phyloP scores from a whole-genome alignment of 2,329 filamentous ascomycete species.

The Colletotrichum sp. region DNA sequence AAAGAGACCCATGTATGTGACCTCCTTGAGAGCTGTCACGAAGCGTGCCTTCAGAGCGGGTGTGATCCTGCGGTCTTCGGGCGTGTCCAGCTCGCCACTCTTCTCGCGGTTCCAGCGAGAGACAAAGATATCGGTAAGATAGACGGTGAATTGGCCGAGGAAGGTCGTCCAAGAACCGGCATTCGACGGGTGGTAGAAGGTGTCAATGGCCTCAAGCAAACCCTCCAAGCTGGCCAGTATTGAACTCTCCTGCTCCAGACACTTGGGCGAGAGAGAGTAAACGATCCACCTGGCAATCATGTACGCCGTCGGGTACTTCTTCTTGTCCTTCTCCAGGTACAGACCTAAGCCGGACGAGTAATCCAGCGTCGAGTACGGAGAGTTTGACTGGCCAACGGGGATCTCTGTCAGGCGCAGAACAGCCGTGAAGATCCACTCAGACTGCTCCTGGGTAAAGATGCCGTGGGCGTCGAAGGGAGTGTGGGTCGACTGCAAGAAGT shows the following conservation, averaged over 20 bases:
- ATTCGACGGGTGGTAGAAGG: constrained; percentile 98
- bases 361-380: constrained; percentile 88
- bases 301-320: constrained; percentile 91
- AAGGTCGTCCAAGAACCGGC: constrained; percentile 91
- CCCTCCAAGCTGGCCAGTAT: constrained; percentile 87
- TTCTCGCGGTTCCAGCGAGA: constrained; percentile 97
- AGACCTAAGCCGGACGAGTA: constrained; percentile 81
- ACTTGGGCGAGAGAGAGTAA: constrained; percentile 88
- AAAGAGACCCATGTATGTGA: constrained; percentile 98
- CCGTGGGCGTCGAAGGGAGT: constrained; percentile 85
- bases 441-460: constrained; percentile 91
- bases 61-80: constrained; percentile 78
- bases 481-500: constrained; percentile 77
- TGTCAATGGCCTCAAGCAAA: constrained; percentile 92
- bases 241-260: constrained; percentile 77
- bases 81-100: constrained; percentile 88
- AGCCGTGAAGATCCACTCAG: constrained; percentile 90
- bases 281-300: constrained; percentile 93
- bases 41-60: constrained; percentile 86
- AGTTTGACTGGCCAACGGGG: constrained; percentile 93
- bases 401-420: constrained; percentile 91
- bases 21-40: constrained; percentile 86
- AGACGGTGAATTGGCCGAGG: constrained; percentile 88
- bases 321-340: constrained; percentile 89
- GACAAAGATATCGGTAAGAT: constrained; percentile 94